Percentiles rank a stretch among this genome's conserved stretches.
Conservation (phyloP, 176 grass and related monocot species). For the Carex kokanica region DNA sequence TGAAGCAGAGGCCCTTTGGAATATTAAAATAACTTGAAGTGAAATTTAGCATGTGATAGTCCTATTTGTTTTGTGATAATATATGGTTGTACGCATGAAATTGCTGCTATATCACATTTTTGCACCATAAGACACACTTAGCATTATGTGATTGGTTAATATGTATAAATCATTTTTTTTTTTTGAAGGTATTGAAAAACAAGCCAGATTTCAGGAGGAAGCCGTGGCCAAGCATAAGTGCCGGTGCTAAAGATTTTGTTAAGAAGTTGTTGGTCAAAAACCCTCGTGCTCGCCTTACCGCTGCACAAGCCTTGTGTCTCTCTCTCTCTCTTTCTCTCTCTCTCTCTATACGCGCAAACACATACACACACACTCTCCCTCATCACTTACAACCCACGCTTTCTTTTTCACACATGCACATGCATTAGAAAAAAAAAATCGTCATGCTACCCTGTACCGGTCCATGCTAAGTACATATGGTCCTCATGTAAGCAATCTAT, state of each 20-base stretch:
- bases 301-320: slow-evolving; percentile 95
- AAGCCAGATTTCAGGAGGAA: slow-evolving; percentile 94
- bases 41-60: slow-evolving; percentile 6
- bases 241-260: slow-evolving; percentile 90
- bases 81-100: neutral
- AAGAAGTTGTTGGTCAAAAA: slow-evolving; percentile 89
- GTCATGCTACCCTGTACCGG: slow-evolving; percentile 1
- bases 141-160: neutral
- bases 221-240: slow-evolving; percentile 84
- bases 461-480: neutral
- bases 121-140: neutral
- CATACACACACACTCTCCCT: neutral
- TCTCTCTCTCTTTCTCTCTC: neutral
- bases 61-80: neutral
- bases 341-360: neutral
- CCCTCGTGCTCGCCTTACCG: slow-evolving; percentile 87
- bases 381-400: neutral
- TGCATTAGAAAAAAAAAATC: slow-evolving; percentile 15
- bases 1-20: neutral
- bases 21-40: neutral
- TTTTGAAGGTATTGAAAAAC: slow-evolving; percentile 76
- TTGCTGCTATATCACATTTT: neutral
- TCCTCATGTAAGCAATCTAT: neutral
- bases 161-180: neutral
- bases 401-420: neutral